Base-by-base conservation (phyloP, 2,329 filamentous ascomycete species). In the Thielaviopsis populi region DNA sequence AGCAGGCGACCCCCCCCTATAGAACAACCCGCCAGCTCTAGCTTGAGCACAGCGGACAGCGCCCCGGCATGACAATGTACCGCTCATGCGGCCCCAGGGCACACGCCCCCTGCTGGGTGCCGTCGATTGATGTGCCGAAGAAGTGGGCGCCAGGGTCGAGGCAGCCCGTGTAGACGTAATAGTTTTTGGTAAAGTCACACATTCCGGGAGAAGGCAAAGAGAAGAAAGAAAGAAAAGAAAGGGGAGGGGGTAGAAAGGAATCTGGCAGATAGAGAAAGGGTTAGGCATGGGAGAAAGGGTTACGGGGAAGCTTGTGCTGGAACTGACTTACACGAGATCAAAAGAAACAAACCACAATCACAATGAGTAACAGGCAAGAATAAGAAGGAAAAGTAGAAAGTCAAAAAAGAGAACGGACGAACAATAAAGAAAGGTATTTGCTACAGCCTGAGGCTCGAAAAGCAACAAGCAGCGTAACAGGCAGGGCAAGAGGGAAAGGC, bases 91-190 rank as follows among this genome's bases (percentile, higher is more conserved):
- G 87, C 0, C 85, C 81, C 64, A 79, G 78, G 5, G 80, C 70
- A 69, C 87, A 90, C 40, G 80, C 76, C 40, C 78, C 74, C 65
- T 83, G 79, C 67, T 78, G 79, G 70, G 77, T 82, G 64, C 85
- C 86, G 69, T 90, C 87, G 62, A 85, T 77, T 1, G 83, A 83
- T 1, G 84, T 88, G 68, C 82, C 79, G 72, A 87, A 85, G 73
- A 88, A 89, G 72, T 90, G 87, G 17, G 81, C 78, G 48, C 82
- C 83, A 0, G 86, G 86, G 70, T 89, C 84, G 64, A 79, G 74
- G 70, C 87, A 90, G 53, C 82, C 79, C 65, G 84, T 84, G 75
- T 89, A 89, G 73, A 90, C 85, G 74, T 88, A 89, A 73, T 86
- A 89, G 74, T 88, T 88, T 70, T 86, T 87, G 70, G 83, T 86